Base-by-base conservation (phyloP, 2,329 filamentous ascomycete genomes). In the Bipolaris oryzae region DNA sequence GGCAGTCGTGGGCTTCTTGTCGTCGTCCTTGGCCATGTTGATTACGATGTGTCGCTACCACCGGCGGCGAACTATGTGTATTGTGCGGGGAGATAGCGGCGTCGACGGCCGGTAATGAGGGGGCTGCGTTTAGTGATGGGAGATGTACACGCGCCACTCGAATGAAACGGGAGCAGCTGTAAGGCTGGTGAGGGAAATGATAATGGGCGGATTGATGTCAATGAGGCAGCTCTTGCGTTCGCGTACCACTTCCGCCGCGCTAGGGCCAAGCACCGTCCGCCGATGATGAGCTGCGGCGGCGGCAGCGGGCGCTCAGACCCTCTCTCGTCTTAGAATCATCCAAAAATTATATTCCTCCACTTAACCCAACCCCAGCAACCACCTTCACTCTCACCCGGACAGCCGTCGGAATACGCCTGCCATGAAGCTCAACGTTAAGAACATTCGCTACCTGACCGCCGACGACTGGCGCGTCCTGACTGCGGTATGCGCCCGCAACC, bases 401-500 rank as follows among this genome's bases (percentile, higher is more conserved):
- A n/a, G 54, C 47, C 31, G 35, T 39, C 46, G 42, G 47, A 54
- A 39, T 11, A 56, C 64, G 46, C 52, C 52, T 57, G 64, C 28
- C 63, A 99, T 99, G 95, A 96, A 95, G 82, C 87, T 99, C 76
- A 92, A 99, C 76, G 93, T 94, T 47, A 92, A 92, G 76, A 89
- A 91, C 47, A 88, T 99, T 80, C 92, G 96, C 75, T 94, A 99
- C 78, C 86, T 99, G 76, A 89, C 90, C 48, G 80, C 87, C 15
- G 95, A 98, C 79, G 95, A 99, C 82, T 99, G 96, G 92, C 87
- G 90, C 68, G 93, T 97, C 61, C 88, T 99, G 60, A 89, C 91
- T 73, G 95, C 92, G 70, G 94, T 96, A 88, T 57, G 63, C 53
- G 31, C 56, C 48, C 48, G 35, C 44, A 28, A 58, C 50, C 61